These are phyloP conservation scores for Lentinula sp. DNA, from an alignment of 768 basidiomycete genomes.

Conservation along the genomic window DNA sequence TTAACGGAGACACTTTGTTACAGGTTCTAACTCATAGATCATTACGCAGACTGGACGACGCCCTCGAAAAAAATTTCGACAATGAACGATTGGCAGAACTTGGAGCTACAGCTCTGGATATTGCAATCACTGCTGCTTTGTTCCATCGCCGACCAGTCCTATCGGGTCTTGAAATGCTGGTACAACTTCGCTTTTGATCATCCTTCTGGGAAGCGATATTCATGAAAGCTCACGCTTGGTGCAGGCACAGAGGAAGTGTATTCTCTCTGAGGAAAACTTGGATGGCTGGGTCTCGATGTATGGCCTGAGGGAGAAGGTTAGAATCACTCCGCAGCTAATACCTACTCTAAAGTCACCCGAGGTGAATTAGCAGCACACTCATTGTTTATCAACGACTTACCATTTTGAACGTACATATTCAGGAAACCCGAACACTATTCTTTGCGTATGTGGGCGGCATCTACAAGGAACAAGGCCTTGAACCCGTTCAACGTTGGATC, in stretches of 20 bases:
- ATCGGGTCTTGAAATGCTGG: slow-evolving; percentile 42
- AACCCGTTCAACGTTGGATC: slow-evolving; percentile 53
- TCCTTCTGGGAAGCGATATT: background rate
- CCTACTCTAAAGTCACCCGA: slow-evolving; percentile 28
- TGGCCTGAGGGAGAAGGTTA: slow-evolving; percentile 39
- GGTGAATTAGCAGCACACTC: slow-evolving; percentile 25
- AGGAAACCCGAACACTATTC: slow-evolving; percentile 58
- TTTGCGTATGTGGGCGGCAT: slow-evolving; percentile 65
- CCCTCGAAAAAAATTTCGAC: slow-evolving; percentile 39
- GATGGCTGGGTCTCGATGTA: slow-evolving; percentile 46
- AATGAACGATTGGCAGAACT: slow-evolving; percentile 52
- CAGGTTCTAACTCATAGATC: slow-evolving; percentile 70
- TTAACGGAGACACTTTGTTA: slow-evolving; percentile 47
- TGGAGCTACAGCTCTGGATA: slow-evolving; percentile 41
- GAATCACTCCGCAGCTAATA: slow-evolving; percentile 35
- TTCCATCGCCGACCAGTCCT: slow-evolving; percentile 49
- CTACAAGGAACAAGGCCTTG: slow-evolving; percentile 47
- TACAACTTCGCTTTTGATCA: slow-evolving; percentile 23
- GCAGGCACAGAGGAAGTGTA: slow-evolving; percentile 22
- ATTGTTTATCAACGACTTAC: slow-evolving; percentile 4
- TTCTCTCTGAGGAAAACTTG: slow-evolving; percentile 37
- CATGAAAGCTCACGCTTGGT: background rate
- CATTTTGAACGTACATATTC: slow-evolving; percentile 1
- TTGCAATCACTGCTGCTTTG: slow-evolving; percentile 38
- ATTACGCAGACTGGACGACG: slow-evolving; percentile 30